Conservation (phyloP, 176 grass and related monocot species). For the Aegilops sharonensis region DNA sequence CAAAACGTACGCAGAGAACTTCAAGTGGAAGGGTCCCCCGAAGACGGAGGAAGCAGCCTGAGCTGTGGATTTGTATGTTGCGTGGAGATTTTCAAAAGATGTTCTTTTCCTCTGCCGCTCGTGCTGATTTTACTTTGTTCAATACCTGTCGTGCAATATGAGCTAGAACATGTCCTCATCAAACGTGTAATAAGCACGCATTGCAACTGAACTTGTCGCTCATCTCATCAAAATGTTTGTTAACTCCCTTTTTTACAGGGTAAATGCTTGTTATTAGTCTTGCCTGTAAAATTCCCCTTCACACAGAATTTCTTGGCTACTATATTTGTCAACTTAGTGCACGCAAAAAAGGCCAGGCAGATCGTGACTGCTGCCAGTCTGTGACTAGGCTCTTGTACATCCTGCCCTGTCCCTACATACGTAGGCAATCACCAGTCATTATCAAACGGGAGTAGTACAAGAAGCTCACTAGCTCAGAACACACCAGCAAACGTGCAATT, state of each 20-base stretch:
- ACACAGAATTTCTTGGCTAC: background rate
- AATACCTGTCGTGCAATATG: constrained; percentile 11
- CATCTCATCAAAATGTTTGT: constrained; percentile 15
- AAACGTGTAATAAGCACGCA: constrained; percentile 46
- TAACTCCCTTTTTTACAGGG: background rate
- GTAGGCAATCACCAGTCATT: constrained; percentile 9
- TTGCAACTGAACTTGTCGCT: constrained; percentile 19
- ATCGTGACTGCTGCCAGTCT: background rate
- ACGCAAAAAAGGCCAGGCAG: background rate
- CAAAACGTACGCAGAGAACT: constrained; percentile 92
- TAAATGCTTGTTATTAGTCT: background rate
- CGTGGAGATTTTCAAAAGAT: background rate
- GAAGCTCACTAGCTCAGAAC: background rate
- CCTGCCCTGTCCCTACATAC: background rate
- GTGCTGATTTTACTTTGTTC: constrained; percentile 16
- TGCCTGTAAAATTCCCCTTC: background rate
- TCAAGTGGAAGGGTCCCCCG: constrained; percentile 89
- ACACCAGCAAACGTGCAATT: background rate
- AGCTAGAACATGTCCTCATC: constrained; percentile 7
- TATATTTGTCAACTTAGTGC: background rate
- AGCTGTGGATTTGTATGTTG: constrained; percentile 16
- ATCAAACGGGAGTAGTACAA: background rate
- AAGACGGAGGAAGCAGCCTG: constrained; percentile 49
- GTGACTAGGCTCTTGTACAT: background rate
- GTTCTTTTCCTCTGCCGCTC: background rate